Base-by-base conservation (phyloP, 352 stramenopile species). In the Aphanomyces invadans region DNA sequence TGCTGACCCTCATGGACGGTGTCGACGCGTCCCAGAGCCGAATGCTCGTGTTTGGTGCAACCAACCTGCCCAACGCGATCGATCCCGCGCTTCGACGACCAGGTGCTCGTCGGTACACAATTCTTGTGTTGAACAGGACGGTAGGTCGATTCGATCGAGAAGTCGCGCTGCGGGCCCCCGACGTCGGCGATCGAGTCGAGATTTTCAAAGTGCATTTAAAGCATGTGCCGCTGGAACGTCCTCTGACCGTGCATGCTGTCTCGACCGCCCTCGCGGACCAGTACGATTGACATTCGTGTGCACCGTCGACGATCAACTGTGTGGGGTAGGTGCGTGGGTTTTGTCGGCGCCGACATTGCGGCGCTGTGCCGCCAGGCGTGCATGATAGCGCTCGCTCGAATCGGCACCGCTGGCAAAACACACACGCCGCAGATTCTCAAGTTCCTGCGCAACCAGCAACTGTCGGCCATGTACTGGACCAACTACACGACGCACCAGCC, bases 1-100 rank as follows among this genome's bases (percentile, higher is more conserved):
- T 99, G 23, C 74, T 99, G 21, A 98, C 95, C 49, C 72, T 98
- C 25, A 89, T 98, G 71, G 96, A 99, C 71, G 95, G 90, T 9
- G 76, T 95, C 0, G 93, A 97, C 65, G 56, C 64, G 0, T 70
- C 78, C 1, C 78, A 74, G 28, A 89, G 81, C 4, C 95, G 97
- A 64, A 89, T 99, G 12, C 81, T 98, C 9, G 88, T 99, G 25
- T 82, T 98, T 44, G 96, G 86, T 21, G 93, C 95, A 2, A 98
- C 95, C 10, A 98, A 98, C 71, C 71, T 95, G 17, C 93, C 95
- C 1, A 97, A 98, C 74, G 81, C 89, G 0, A 97, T 99, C 49
- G 79, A 91, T 57, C 68, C 79, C 29, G 86, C 86, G 7, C 69
- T 95, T 60, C 78, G 84, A 28, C 86, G 86, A 0, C 82, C 86